Evolutionary conservation across 139 green algal species (phyloP), one percentile per base, ranked within the genome.

Genomic region (Coelastrella sp.): DNA sequence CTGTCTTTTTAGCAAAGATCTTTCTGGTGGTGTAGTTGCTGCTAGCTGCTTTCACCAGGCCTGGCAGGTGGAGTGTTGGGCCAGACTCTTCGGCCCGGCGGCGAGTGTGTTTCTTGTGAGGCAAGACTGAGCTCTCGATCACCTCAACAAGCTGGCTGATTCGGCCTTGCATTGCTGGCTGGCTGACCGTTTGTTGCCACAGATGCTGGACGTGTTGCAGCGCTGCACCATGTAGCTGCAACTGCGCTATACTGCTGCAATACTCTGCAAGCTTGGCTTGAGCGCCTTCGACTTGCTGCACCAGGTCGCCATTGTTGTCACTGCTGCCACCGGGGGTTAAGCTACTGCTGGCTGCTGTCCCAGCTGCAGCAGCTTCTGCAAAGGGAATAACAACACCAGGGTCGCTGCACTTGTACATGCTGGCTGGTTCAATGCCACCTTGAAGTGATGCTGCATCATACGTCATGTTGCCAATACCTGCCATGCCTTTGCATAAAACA

Each of bases 11-110:
- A 3, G 87, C 82, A 73, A 93, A 94, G 87, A 93, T 93, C 75
- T 92, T 92, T 22, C 89, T 88, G 77, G 90, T 73, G 74, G 85
- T 94, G 10, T 80, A 91, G 83, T 93, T 79, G 23, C 85, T 94
- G n/a, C 71, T 86, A 22, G 87, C 78, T 23, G 90, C 80, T 64
- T 91, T 92, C 56, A 94, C 92, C 13, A 94, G 74, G n/a, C 92
- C 92, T 61, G 54, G 87, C n/a, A 94, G 83, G 76, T 93, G 83
- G 23, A 94, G 68, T 82, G 47, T 92, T 19, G 90, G 16, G 65
- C 92, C 92, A 32, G 73, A 75, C 17, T 66, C 47, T 11, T 86
- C 90, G 11, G 83, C 87, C 20, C 87, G 76, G 8, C 81, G 86
- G 66, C 92, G 87, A 17, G 83, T 94, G 73, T 86, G 80, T 17